phyloP scores from a whole-genome alignment of 1,139 yeast genomes.

The Lodderomyces pseudojiufengensis region DNA sequence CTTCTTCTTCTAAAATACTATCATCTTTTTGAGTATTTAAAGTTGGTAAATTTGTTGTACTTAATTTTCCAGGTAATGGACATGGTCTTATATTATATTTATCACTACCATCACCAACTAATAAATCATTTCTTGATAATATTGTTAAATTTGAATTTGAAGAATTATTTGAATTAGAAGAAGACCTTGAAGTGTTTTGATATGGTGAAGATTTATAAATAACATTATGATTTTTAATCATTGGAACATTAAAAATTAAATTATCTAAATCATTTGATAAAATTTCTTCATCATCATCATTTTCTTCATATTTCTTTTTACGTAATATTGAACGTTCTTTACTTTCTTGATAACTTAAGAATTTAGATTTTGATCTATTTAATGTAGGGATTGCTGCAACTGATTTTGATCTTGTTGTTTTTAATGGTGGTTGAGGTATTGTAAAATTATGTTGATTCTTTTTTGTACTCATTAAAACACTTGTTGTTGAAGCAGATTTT shows the following conservation, averaged over 20 bases:
- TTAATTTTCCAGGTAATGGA: conserved; percentile 36
- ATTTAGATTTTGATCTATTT: conserved; percentile 35
- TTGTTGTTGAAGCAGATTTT: conserved; percentile 11
- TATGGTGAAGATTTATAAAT: conserved; percentile 16
- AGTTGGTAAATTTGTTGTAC: conserved; percentile 13
- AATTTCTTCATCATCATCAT: conserved; percentile 42
- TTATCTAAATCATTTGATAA: conserved; percentile 34
- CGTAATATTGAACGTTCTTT: conserved; percentile 39
- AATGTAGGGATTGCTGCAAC: conserved; percentile 17
- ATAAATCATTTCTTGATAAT: conserved; percentile 27
- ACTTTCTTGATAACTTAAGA: conserved; percentile 32
- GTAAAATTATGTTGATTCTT: not conserved
- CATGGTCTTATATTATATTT: conserved; percentile 30
- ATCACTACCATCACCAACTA: conserved; percentile 26
- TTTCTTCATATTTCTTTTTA: conserved; percentile 42
- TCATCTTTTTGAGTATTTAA: conserved; percentile 13
- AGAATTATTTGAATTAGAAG: conserved; percentile 2
- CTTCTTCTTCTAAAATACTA: conserved; percentile 16
- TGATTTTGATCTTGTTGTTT: conserved; percentile 10
- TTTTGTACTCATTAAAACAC: conserved; percentile 3
- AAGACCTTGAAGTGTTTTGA: conserved; percentile 1
- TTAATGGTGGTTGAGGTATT: conserved; percentile 2
- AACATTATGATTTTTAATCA: conserved; percentile 37
- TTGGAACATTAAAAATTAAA: conserved; percentile 45
- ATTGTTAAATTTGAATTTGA: conserved; percentile 6